phyloP scores from a whole-genome alignment of 2,329 filamentous ascomycete genomes.

The Pyricularia grisea region DNA sequence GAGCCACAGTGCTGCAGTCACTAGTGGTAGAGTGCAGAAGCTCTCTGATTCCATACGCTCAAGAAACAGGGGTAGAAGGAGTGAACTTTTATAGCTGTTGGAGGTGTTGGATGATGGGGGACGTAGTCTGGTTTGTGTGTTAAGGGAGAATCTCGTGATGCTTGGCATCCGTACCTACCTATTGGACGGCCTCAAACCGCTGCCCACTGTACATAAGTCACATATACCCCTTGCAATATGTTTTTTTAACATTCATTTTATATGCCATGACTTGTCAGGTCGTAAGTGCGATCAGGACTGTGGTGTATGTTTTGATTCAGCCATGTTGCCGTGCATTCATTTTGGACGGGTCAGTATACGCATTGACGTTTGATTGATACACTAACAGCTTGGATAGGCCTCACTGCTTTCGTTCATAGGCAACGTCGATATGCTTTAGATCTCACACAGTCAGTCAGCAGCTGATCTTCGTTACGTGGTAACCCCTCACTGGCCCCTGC shows the following conservation, averaged over 20 bases:
- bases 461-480: neutral
- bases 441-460: neutral
- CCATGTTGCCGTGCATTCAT: neutral
- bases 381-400: neutral
- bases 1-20: constrained; percentile 36
- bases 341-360: neutral
- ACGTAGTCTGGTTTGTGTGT: neutral
- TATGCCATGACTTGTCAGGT: neutral
- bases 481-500: neutral
- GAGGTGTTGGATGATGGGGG: neutral
- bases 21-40: constrained; percentile 37
- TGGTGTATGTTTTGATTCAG: neutral
- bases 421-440: neutral
- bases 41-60: constrained; percentile 29
- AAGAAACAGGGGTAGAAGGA: constrained; percentile 30
- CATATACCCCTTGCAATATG: constrained; percentile 17
- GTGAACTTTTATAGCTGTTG: constrained; percentile 25
- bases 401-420: neutral
- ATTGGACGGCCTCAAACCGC: neutral
- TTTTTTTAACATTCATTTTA: neutral
- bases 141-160: neutral
- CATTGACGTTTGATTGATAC: neutral
- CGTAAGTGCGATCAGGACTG: neutral
- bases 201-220: constrained; percentile 22
- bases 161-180: constrained; percentile 1